These are phyloP conservation scores for Cordyceps cicadae DNA, from an alignment of 2,329 filamentous ascomycete species.

Conservation along the genomic window DNA sequence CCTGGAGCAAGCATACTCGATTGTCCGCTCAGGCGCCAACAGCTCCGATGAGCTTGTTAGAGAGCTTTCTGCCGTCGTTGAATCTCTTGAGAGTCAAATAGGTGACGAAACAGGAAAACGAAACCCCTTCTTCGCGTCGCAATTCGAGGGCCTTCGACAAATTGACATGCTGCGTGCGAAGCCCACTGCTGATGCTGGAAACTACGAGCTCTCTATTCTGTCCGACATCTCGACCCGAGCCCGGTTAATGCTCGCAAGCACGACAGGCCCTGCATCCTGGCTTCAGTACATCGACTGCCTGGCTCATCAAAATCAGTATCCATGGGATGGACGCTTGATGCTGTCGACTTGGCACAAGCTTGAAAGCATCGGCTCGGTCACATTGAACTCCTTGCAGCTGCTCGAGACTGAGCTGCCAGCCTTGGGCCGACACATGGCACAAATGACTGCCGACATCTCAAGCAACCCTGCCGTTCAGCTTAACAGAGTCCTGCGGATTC, in stretches of 20 bases:
- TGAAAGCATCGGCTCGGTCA: constrained; percentile 41
- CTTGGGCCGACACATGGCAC: constrained; percentile 47
- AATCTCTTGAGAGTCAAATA: constrained; percentile 39
- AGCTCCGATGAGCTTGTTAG: constrained; percentile 40
- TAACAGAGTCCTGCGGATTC: constrained; percentile 37
- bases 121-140: constrained; percentile 41
- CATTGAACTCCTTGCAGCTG: constrained; percentile 51
- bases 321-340: constrained; percentile 33
- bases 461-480: constrained; percentile 42
- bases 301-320: constrained; percentile 28
- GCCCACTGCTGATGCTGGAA: constrained; percentile 10
- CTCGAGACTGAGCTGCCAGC: constrained; percentile 58
- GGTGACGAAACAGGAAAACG: constrained; percentile 33
- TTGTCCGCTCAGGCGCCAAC: constrained; percentile 37
- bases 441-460: constrained; percentile 40
- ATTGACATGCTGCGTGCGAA: constrained; percentile 33
- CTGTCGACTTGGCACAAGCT: constrained; percentile 47
- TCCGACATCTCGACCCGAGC: constrained; percentile 33
- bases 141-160: constrained; percentile 52
- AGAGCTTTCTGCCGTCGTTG: constrained; percentile 43
- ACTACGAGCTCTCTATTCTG: constrained; percentile 38
- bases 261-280: constrained; percentile 28
- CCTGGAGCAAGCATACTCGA: constrained; percentile 46
- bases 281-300: constrained; percentile 43
- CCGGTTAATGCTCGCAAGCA: constrained; percentile 25